These are phyloP conservation scores for Cryptococcus maquisensis DNA, from an alignment of 1,284 basidiomycete genomes.

Conservation along the genomic window DNA sequence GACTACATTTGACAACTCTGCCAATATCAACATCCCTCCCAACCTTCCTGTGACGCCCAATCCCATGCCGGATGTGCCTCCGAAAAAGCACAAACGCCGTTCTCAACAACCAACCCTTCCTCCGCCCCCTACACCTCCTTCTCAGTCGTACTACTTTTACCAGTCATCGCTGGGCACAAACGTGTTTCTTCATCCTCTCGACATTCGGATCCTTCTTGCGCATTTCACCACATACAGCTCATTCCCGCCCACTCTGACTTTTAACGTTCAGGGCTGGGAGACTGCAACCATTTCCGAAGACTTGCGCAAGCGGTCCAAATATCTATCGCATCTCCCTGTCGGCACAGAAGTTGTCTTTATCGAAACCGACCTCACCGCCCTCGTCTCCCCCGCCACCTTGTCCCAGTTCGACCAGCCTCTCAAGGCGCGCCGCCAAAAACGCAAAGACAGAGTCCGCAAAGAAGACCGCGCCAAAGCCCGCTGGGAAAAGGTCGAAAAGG, in stretches of 20 bases:
- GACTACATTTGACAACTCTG: slow-evolving; percentile 5
- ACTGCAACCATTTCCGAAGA: slow-evolving; percentile 72
- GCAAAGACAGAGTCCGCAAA: slow-evolving; percentile 70
- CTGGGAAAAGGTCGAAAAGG: slow-evolving; percentile 67
- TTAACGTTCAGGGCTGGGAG: slow-evolving; percentile 72
- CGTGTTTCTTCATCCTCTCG: slow-evolving; percentile 90
- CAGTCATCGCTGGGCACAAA: slow-evolving; percentile 88
- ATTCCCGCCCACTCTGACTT: slow-evolving; percentile 76
- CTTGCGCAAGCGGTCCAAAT: slow-evolving; percentile 88
- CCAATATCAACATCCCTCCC: slow-evolving; percentile 32
- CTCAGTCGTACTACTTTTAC: slow-evolving; percentile 76
- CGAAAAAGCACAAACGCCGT: slow-evolving; percentile 21
- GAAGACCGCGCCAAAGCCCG: slow-evolving; percentile 74
- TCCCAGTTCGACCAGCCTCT: slow-evolving; percentile 75
- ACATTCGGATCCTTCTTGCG: slow-evolving; percentile 86
- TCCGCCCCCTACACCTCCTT: slow-evolving; percentile 26
- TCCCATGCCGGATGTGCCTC: slow-evolving; percentile 34
- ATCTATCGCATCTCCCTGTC: slow-evolving; percentile 86
- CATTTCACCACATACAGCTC: slow-evolving; percentile 76
- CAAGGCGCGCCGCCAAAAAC: slow-evolving; percentile 65
- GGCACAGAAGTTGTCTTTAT: slow-evolving; percentile 91
- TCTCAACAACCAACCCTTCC: slow-evolving; percentile 24
- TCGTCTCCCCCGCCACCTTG: slow-evolving; percentile 68
- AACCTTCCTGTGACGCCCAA: slow-evolving; percentile 37
- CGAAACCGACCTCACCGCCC: slow-evolving; percentile 73